A percentile compares a stretch with the other conserved stretches of the same genome.
phyloP scores from a whole-genome alignment of 208 protist genomes.

The Leishmania amazonensis region DNA sequence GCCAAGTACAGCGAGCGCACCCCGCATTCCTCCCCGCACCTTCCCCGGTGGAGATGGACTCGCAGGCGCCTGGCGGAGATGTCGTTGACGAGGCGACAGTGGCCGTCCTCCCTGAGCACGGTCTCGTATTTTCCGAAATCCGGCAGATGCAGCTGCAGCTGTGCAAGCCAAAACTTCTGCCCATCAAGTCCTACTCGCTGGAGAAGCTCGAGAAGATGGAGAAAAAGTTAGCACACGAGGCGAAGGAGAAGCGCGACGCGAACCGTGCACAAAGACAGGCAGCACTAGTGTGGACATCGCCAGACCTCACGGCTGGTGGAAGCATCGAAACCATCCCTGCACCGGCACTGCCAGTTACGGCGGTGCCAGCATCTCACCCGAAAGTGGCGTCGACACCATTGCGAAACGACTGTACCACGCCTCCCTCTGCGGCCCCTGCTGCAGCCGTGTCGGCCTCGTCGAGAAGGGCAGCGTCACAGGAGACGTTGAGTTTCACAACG shows the following conservation, averaged over 20 bases:
- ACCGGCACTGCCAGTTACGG: background rate
- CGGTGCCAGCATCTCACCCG: background rate
- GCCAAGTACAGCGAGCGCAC: background rate
- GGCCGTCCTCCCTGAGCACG: slow-evolving; percentile 82
- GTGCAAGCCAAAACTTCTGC: slow-evolving; percentile 96
- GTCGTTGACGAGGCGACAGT: slow-evolving; percentile 10
- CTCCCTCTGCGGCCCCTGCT: background rate
- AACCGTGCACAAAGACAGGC: slow-evolving; percentile 35
- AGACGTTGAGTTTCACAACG: slow-evolving; percentile 1
- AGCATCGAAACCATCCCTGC: background rate
- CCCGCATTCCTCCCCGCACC: background rate
- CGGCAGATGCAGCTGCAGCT: slow-evolving; percentile 83
- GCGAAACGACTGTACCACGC: background rate
- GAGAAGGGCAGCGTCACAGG: background rate
- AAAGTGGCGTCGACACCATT: background rate
- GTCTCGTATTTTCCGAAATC: slow-evolving; percentile 80
- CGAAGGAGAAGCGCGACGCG: slow-evolving; percentile 45
- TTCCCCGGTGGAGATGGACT: slow-evolving; percentile 7
- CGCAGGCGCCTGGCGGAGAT: background rate
- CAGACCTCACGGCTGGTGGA: background rate
- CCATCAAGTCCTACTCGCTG: slow-evolving; percentile 96
- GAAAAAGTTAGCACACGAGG: slow-evolving; percentile 57
- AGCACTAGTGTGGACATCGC: slow-evolving; percentile 35
- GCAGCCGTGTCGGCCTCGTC: slow-evolving; percentile 4
- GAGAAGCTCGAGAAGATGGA: slow-evolving; percentile 94